A percentile compares a stretch with the other conserved stretches of the same genome.
These are phyloP conservation scores for Fusarium beomiforme DNA, from an alignment of 2,329 filamentous ascomycete genomes.

Conservation along the genomic window DNA sequence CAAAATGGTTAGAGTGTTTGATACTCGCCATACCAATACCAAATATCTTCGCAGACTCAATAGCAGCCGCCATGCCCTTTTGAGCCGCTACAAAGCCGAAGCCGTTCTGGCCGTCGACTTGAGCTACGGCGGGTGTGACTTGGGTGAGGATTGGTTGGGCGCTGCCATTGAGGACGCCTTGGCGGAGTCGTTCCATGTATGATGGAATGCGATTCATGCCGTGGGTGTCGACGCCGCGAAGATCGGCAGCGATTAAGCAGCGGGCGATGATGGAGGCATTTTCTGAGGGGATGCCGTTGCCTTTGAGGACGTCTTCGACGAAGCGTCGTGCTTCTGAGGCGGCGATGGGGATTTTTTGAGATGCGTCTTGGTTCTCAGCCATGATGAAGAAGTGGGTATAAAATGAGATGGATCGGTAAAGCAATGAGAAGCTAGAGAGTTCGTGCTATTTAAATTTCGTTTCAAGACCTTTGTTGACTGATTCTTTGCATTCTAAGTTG, in stretches of 20 bases:
- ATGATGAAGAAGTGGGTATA: background rate
- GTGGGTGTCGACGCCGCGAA: slow-evolving; percentile 83
- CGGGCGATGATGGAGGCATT: slow-evolving; percentile 72
- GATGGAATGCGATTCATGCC: slow-evolving; percentile 80
- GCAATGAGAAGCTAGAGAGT: background rate
- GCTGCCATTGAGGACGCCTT: slow-evolving; percentile 71
- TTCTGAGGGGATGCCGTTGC: slow-evolving; percentile 66
- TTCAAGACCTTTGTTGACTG: background rate
- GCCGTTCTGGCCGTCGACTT: slow-evolving; percentile 73
- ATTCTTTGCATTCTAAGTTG: background rate
- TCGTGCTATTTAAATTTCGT: background rate
- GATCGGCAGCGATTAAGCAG: slow-evolving; percentile 77
- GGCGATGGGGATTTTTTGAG: slow-evolving; percentile 47
- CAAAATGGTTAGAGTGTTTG: slow-evolving; percentile 83
- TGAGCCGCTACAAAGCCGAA: slow-evolving; percentile 81
- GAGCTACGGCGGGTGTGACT: slow-evolving; percentile 76
- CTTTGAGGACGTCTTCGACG: slow-evolving; percentile 64
- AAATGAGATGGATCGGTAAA: background rate
- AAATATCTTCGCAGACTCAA: slow-evolving; percentile 70
- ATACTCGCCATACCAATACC: slow-evolving; percentile 82
- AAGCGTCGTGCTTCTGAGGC: slow-evolving; percentile 57
- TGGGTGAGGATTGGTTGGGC: slow-evolving; percentile 68
- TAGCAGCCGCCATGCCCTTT: slow-evolving; percentile 72
- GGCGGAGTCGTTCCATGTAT: slow-evolving; percentile 77
- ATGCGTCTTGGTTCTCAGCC: slow-evolving; percentile 23